Evolutionary conservation across 176 grass and related monocot species (phyloP).

Genomic region (Oryza coarctata): DNA sequence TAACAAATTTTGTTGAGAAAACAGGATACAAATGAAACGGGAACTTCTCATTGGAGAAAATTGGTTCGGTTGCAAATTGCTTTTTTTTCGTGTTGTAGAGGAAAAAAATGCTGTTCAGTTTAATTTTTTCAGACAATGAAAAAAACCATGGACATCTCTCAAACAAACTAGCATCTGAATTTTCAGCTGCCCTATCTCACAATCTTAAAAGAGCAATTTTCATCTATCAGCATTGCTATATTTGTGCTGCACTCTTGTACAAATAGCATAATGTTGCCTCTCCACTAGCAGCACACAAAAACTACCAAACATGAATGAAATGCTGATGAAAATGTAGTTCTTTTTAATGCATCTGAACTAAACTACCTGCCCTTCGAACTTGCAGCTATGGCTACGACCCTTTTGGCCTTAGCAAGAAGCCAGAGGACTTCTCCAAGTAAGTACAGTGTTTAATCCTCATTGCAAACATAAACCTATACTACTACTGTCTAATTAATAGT

Average conservation of each 20-base stretch:
- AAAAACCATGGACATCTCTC: not conserved
- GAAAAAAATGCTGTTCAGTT: not conserved
- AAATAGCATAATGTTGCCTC: not conserved
- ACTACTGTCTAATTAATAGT: not conserved
- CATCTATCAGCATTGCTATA: too few relatives aligned
- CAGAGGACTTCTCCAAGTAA: constrained; percentile 92
- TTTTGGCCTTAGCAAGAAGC: constrained; percentile 95
- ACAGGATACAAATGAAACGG: not conserved
- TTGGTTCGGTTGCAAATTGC: not conserved
- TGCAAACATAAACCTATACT: not conserved
- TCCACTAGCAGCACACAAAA: not conserved
- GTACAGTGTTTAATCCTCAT: constrained; percentile 17
- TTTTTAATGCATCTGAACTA: constrained; percentile 5
- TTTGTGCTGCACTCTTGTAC: not conserved
- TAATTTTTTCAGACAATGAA: not conserved
- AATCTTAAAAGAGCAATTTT: too few relatives aligned
- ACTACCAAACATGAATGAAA: not conserved
- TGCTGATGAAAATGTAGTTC: not conserved
- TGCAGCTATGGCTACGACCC: constrained; percentile 96
- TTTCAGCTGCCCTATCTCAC: too few relatives aligned
- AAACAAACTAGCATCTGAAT: not conserved
- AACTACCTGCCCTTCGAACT: constrained; percentile 2
- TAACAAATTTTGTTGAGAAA: not conserved
- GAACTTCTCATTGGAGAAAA: not conserved
- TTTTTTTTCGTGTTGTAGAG: not conserved